These are phyloP conservation scores for Lecanicillium sp. DNA, from an alignment of 2,329 filamentous ascomycete species.

Conservation along the genomic window DNA sequence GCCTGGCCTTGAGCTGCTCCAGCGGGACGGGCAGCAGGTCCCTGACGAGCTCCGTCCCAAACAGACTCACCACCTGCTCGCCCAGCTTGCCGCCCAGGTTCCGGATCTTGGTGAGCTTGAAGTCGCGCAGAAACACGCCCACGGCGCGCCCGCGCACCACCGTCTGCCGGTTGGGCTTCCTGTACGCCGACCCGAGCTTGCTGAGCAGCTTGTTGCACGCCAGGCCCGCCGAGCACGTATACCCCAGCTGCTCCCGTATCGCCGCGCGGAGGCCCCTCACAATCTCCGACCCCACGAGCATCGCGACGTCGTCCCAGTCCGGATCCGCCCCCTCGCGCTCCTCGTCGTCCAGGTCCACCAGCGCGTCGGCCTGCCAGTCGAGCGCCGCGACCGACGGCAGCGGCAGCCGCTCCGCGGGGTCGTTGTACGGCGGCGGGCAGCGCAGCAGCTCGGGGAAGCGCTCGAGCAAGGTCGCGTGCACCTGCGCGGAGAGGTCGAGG, in stretches of 20 bases:
- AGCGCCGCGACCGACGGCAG: slow-evolving; percentile 62
- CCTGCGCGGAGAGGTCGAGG: slow-evolving; percentile 79
- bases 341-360: slow-evolving; percentile 72
- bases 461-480: slow-evolving; percentile 68
- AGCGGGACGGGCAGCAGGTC: slow-evolving; percentile 68
- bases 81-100: slow-evolving; percentile 95
- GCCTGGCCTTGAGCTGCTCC: slow-evolving; percentile 67
- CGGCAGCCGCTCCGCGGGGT: slow-evolving; percentile 65
- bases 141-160: slow-evolving; percentile 84
- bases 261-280: slow-evolving; percentile 66
- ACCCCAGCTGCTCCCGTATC: slow-evolving; percentile 65
- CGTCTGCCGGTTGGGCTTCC: slow-evolving; percentile 92
- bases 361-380: slow-evolving; percentile 77
- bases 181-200: slow-evolving; percentile 84
- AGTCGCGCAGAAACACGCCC: slow-evolving; percentile 68
- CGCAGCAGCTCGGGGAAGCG: slow-evolving; percentile 65
- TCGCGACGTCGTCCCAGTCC: slow-evolving; percentile 93
- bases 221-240: slow-evolving; percentile 88
- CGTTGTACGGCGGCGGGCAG: slow-evolving; percentile 67
- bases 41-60: slow-evolving; percentile 71
- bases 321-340: slow-evolving; percentile 73
- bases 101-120: slow-evolving; percentile 92
- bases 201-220: slow-evolving; percentile 91
- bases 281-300: slow-evolving; percentile 83
- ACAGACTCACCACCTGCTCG: slow-evolving; percentile 74